Evolutionary conservation across 176 grass and related monocot genomes (phyloP).

Genomic region (Oryza longistaminata): DNA sequence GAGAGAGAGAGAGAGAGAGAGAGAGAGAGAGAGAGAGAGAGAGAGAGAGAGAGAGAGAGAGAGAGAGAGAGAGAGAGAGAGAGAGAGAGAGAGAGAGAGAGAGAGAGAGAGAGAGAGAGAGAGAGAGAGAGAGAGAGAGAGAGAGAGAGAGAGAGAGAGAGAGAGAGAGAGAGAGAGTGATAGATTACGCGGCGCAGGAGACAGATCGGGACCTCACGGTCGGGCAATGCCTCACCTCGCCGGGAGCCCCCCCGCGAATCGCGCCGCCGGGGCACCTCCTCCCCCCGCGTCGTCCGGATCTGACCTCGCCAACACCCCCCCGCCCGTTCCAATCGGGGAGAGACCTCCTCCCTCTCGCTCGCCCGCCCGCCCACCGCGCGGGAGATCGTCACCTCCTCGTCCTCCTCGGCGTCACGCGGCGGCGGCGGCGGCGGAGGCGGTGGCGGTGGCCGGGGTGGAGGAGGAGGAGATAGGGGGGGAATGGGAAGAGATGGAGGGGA

Average conservation of each 20-base stretch:
- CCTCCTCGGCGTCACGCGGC: background rate
- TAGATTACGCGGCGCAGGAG: background rate
- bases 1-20: no score
- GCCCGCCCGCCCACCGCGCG: background rate
- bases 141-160: no score
- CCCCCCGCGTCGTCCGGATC: conserved; percentile 29
- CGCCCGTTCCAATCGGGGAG: background rate
- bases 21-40: no score
- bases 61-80: no score
- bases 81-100: no score
- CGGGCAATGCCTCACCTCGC: conserved; percentile 38
- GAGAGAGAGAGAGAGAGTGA: background rate
- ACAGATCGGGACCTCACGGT: conserved; percentile 28
- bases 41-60: no score
- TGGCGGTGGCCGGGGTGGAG: background rate
- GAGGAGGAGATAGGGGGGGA: background rate
- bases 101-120: no score
- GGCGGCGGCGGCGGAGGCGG: background rate
- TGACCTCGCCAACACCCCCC: background rate
- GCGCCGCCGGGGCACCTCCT: background rate
- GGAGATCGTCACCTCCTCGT: conserved; percentile 15
- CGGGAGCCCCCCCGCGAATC: conserved; percentile 5
- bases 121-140: no score
- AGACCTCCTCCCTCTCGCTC: background rate
- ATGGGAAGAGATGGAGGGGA: conserved; percentile 9